Base-by-base conservation (phyloP, 2,329 filamentous ascomycete species). In the Fusarium anguioides region DNA sequence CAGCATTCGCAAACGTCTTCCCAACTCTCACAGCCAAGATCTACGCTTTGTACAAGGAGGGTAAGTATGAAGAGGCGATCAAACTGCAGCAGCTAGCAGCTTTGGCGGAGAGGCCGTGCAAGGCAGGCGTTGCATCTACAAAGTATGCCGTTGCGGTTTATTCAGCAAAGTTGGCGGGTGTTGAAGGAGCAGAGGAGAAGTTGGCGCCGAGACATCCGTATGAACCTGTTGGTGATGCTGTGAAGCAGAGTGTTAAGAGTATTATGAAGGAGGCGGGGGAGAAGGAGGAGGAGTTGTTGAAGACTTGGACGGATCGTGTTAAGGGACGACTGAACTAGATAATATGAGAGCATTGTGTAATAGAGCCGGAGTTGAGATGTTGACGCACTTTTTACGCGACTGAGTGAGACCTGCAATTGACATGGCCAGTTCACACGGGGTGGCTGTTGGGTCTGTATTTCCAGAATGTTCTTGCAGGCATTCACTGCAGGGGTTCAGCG, bases 121-220 rank as follows among this genome's bases (percentile, higher is more conserved):
- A 92, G 77, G 82, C 83, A 12, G 89, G 89, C 8, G 89, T 92
- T 69, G 88, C 88, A 10, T 82, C 83, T 4, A 87, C 86, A n/a
- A 92, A 92, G 78, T 91, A 89, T 73, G 90, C 89, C 0, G 88
- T 87, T 0, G 83, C 86, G 4, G 77, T 88, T 29, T 87, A 84
- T 66, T 86, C 86, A 31, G 90, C 87, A 3, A 82, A 76, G 56
- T 75, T 78, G 49, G 89, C 89, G 2, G 87, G 87, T 0, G 85
- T 92, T 35, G 82, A 86, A 59, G 83, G 82, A 3, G 87, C 88
- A 3, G 84, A 84, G 75, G 81, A 83, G 74, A 85, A 86, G 76
- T 74, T 91, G 75, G 79, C 77, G 74, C 88, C 88, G 1, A 81
- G 89, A 53, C 81, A 83, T 58, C 89, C 89, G n/a, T 91, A 91